Conservation (phyloP, 208 protist species). For the Acanthamoeba healyi region DNA sequence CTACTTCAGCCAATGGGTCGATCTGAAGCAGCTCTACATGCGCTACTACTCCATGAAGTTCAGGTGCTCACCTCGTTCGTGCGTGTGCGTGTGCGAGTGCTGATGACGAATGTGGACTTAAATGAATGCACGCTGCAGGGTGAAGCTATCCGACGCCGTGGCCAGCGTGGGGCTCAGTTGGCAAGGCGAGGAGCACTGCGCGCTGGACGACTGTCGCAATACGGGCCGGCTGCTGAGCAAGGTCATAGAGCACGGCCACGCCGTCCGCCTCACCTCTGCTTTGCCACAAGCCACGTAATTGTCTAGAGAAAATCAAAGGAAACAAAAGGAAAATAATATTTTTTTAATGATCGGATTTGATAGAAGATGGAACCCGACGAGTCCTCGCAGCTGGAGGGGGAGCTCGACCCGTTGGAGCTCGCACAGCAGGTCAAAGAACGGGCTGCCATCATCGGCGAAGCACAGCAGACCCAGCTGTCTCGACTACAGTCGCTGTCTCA, state of each 20-base stretch:
- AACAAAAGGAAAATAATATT: no score
- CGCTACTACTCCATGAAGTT: constrained; percentile 42
- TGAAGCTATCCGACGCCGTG: constrained; percentile 3
- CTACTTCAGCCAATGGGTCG: constrained; percentile 6
- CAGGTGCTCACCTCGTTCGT: neutral
- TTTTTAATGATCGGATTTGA: no score
- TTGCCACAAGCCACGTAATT: no score
- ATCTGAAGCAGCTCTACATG: constrained; percentile 23
- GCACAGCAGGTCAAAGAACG: no score
- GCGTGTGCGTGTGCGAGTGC: no score
- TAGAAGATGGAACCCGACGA: no score
- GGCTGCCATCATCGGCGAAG: no score
- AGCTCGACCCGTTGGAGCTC: no score
- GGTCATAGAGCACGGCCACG: neutral
- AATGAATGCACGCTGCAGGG: neutral
- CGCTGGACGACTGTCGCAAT: constrained; percentile 27
- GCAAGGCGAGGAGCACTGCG: neutral
- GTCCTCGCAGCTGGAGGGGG: no score
- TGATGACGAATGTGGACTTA: neutral
- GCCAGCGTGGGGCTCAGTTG: neutral
- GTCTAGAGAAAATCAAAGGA: no score
- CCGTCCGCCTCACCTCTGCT: neutral
- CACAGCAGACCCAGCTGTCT: no score
- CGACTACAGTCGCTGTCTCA: no score
- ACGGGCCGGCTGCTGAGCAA: neutral